A percentile compares a stretch with the other conserved stretches of the same genome.
Evolutionary conservation across 371 early-diverging fungal species (phyloP).

Genomic region (Rhizopus delemar): DNA sequence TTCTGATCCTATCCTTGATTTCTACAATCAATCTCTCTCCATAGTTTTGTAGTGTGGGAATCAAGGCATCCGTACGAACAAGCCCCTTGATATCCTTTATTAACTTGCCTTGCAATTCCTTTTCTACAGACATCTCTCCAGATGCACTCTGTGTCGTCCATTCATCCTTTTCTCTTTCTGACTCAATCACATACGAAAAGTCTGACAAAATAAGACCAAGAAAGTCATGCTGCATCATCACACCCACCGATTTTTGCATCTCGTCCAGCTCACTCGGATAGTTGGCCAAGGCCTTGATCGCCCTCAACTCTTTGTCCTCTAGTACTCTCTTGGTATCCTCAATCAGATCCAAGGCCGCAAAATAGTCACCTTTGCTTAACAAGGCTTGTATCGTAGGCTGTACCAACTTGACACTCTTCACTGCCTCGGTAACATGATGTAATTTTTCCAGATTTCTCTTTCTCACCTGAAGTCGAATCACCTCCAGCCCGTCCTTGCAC

Average conservation of each 20-base stretch:
- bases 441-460: constrained; percentile 71
- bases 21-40: constrained; percentile 73
- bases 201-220: constrained; percentile 62
- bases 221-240: constrained; percentile 77
- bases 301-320: constrained; percentile 58
- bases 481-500: constrained; percentile 76
- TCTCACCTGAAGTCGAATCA: constrained; percentile 76
- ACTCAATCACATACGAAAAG: constrained; percentile 33
- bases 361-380: constrained; percentile 76
- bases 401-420: constrained; percentile 73
- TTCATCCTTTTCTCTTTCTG: constrained; percentile 7
- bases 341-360: constrained; percentile 84
- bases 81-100: constrained; percentile 75
- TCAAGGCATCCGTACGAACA: constrained; percentile 69
- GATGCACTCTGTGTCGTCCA: constrained; percentile 8
- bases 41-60: constrained; percentile 68
- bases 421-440: constrained; percentile 63
- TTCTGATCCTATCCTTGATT: constrained; percentile 73
- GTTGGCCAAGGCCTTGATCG: constrained; percentile 60
- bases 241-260: constrained; percentile 66
- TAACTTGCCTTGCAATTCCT: constrained; percentile 58
- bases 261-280: constrained; percentile 67
- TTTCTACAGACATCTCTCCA: constrained; percentile 34
- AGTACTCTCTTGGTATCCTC: constrained; percentile 69
- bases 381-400: constrained; percentile 83